phyloP scores from a whole-genome alignment of 164 flowering plant genomes.

The Liquidambar formosana region DNA sequence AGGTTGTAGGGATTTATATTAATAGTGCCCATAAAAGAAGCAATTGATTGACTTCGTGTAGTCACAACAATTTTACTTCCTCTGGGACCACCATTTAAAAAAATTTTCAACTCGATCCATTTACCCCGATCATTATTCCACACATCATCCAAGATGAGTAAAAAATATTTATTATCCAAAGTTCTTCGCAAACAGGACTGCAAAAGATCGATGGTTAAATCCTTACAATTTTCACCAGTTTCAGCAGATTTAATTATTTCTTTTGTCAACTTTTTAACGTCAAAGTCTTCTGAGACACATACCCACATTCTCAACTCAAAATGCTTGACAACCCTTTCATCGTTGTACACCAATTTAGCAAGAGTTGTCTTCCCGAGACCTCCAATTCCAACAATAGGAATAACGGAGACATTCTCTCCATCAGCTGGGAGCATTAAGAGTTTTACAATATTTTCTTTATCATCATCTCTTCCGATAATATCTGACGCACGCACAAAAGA shows the following conservation, averaged over 20 bases:
- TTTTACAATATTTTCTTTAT: background rate
- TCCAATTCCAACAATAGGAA: background rate
- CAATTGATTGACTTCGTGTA: background rate
- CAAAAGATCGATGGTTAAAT: too few relatives aligned
- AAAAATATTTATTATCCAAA: background rate
- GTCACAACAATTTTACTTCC: conserved; percentile 2
- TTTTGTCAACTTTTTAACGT: background rate
- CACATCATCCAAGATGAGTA: background rate
- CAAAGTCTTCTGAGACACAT: conserved; percentile 1
- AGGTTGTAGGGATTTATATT: background rate
- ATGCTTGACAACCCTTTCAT: background rate
- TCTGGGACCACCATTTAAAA: background rate
- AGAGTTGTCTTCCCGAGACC: background rate
- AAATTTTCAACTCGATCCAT: background rate
- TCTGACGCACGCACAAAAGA: conserved; percentile 1
- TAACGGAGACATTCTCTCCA: background rate
- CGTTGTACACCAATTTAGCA: conserved; percentile 7
- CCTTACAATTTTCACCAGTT: too few relatives aligned
- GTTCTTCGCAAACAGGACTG: background rate
- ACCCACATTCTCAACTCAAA: background rate
- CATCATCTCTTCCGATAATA: background rate
- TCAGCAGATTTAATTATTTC: background rate
- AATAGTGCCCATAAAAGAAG: background rate
- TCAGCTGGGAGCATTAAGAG: too few relatives aligned
- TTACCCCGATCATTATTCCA: background rate